Evolutionary conservation across 1,139 yeast species (phyloP), one percentile per base, ranked within the genome.

Genomic region (Eremothecium cymbalariae): DNA sequence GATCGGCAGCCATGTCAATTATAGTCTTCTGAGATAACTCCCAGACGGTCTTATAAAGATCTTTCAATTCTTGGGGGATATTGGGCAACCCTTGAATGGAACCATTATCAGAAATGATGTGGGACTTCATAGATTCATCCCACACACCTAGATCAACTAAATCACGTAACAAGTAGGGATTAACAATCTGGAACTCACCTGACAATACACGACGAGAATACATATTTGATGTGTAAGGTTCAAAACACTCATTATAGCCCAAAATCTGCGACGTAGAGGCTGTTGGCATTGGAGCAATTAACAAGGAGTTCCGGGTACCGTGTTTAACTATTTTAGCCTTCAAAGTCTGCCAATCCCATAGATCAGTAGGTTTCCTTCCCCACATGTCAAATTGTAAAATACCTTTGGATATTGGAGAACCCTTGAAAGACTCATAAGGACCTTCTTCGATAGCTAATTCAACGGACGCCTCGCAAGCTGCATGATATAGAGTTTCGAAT

Each of bases 261-360:
- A 84, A 67, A 42, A 84, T 84, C 63, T 84, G 94, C 12, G 95
- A 85, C 2, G 95, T 84, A 2, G 94, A 83, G 2, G 95, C 95
- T 19, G 95, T 84, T 28, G 95, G 95, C 95, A 84, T 84, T 31
- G 94, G 94, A 3, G 94, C 95, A 37, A 83, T 83, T 37, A 85
- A 65, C 50, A 84, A 64, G 11, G 95, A 84, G 68, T 84, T 84
- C 53, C 95, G 68, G 40, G 84, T 48, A 34, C 95, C 95, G 54
- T 74, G 63, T 51, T 65, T 63, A 42, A 67, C 66, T 48, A 84
- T 60, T 36, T 74, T 66, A 20, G 61, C 68, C 62, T 82, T 84
- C 51, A 83, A 63, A 11, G 62, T 47, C 46, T 74, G 82, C 95
- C 95, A 84, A 56, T 84, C 75, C 62, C 64, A 61, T 47, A 60